These are phyloP conservation scores for Passiflora organensis DNA, from an alignment of 345 rosid species.

Conservation along the genomic window DNA sequence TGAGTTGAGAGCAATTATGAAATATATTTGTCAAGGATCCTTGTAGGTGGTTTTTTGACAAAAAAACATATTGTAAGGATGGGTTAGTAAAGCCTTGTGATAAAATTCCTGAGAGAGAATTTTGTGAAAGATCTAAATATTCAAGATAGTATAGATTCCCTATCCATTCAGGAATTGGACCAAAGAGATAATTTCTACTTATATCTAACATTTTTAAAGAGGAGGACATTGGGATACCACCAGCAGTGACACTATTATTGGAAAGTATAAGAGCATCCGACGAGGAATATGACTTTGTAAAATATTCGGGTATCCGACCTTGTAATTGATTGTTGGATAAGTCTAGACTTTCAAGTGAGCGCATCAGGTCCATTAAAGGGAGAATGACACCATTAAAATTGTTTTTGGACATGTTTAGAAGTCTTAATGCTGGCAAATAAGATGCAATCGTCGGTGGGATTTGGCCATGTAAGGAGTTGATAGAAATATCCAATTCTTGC, in stretches of 20 bases:
- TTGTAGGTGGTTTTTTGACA: constrained; percentile 4
- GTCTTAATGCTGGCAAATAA: neutral
- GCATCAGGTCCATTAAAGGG: constrained; percentile 7
- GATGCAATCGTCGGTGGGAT: constrained; percentile 9
- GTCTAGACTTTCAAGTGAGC: neutral
- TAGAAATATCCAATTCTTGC: neutral
- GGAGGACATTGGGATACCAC: neutral
- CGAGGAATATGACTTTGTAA: neutral
- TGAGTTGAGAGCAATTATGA: neutral
- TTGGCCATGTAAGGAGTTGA: constrained; percentile 4
- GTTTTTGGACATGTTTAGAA: constrained; percentile 8
- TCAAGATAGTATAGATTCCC: neutral
- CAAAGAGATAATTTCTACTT: neutral
- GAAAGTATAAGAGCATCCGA: neutral
- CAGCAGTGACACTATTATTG: neutral
- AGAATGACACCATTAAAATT: constrained; percentile 19
- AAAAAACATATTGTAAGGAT: neutral
- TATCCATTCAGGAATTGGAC: neutral
- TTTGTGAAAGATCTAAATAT: constrained; percentile 4
- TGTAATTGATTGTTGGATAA: constrained; percentile 12
- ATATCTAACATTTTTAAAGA: neutral
- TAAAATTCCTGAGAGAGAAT: neutral
- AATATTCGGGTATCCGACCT: neutral
- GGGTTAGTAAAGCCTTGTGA: constrained; percentile 2
- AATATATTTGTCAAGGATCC: constrained; percentile 1